These are phyloP conservation scores for Effrenium voratum DNA, from an alignment of 73 alveolate genomes.

Conservation along the genomic window DNA sequence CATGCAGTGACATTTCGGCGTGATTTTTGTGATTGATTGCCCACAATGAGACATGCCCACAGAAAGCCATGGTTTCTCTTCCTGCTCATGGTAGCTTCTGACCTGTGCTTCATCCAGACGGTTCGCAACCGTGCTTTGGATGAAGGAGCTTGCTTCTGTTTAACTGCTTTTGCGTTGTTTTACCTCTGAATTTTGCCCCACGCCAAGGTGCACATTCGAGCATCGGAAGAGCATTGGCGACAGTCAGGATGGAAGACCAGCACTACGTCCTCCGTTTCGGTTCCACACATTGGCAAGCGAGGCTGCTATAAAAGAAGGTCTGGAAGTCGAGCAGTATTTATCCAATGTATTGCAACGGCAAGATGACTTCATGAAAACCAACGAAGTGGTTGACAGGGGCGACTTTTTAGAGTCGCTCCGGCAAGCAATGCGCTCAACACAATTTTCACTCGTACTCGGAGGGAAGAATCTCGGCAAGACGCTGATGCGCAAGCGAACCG, in stretches of 20 bases:
- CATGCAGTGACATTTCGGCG: too few relatives aligned
- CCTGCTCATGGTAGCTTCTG: slow-evolving; percentile 16
- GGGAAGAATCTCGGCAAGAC: slow-evolving; percentile 42
- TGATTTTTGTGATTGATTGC: too few relatives aligned
- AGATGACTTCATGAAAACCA: slow-evolving; percentile 25
- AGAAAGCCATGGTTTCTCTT: slow-evolving; percentile 62
- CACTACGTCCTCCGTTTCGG: slow-evolving; percentile 25
- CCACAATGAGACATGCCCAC: slow-evolving; percentile 20
- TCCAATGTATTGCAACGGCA: background rate
- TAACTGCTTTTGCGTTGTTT: background rate
- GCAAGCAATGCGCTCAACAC: slow-evolving; percentile 1
- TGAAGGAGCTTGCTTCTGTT: background rate
- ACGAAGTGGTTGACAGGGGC: slow-evolving; percentile 22
- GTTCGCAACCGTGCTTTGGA: slow-evolving; percentile 26
- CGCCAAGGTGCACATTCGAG: slow-evolving; percentile 14
- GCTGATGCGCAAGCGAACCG: slow-evolving; percentile 21
- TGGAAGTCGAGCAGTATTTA: slow-evolving; percentile 47
- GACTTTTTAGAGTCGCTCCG: slow-evolving; percentile 7
- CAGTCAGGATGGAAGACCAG: slow-evolving; percentile 8
- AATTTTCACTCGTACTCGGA: slow-evolving; percentile 31
- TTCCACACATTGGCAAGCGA: slow-evolving; percentile 45
- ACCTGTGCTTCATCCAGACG: slow-evolving; percentile 34
- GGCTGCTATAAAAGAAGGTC: slow-evolving; percentile 46
- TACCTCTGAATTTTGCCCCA: background rate
- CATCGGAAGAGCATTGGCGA: slow-evolving; percentile 1